A percentile compares a stretch with the other conserved stretches of the same genome.
Evolutionary conservation across 148 eudicot species (phyloP).

Genomic region (Vaccinium macrocarpon): DNA sequence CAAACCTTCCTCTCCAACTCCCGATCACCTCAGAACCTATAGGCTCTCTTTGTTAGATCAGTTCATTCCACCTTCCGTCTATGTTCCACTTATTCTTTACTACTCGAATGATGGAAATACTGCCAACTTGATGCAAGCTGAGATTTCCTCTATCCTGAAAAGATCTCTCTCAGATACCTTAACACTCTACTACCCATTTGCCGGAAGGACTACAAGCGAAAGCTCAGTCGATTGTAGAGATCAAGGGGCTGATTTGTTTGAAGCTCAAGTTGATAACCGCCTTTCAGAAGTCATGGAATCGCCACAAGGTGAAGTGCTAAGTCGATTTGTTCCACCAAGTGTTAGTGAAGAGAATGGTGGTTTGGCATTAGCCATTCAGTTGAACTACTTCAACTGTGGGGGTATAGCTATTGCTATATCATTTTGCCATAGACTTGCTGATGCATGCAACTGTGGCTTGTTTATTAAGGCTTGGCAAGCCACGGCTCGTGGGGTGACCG

Average conservation of each 20-base stretch:
- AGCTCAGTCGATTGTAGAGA: no score
- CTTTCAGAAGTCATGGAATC: no score
- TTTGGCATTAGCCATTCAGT: conserved; percentile 8
- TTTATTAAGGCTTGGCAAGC: conserved; percentile 40
- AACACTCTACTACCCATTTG: conserved; percentile 40
- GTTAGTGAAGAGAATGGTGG: background rate
- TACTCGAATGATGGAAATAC: conserved; percentile 14
- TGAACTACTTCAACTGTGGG: conserved; percentile 29
- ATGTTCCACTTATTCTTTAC: conserved; percentile 35
- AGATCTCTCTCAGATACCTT: conserved; percentile 30
- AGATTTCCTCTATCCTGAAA: conserved; percentile 12
- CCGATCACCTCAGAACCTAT: background rate
- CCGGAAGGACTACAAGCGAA: conserved; percentile 13
- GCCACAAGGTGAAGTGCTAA: no score
- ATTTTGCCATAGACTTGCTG: conserved; percentile 28
- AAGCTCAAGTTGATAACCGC: no score
- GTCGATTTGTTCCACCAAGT: no score
- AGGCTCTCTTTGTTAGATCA: conserved; percentile 41
- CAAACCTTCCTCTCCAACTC: no score
- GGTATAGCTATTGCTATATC: conserved; percentile 33
- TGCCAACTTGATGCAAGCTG: no score
- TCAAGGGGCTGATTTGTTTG: no score
- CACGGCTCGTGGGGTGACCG: background rate
- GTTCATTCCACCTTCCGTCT: background rate
- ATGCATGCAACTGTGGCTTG: background rate